Evolutionary conservation across 2,329 filamentous ascomycete species (phyloP).

Genomic region (Didymella sp.): DNA sequence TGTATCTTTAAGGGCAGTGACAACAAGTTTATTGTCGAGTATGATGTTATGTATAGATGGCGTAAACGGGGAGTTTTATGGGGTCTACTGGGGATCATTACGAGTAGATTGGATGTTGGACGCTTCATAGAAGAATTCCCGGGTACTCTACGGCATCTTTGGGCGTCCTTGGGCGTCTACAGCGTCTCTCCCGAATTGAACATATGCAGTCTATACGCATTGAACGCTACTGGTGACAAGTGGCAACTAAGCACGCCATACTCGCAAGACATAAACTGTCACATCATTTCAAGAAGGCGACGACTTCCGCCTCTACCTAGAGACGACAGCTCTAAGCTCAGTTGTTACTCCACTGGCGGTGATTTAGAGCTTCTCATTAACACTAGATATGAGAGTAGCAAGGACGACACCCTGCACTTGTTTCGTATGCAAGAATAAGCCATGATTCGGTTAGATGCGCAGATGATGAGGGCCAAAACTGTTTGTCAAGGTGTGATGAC

Average conservation of each 20-base stretch:
- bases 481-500: constrained; percentile 1
- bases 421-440: constrained; percentile 47
- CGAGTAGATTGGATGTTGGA: neutral
- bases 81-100: neutral
- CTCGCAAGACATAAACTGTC: constrained; percentile 9
- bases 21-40: neutral
- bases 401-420: neutral
- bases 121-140: neutral
- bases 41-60: neutral
- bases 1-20: constrained; percentile 1
- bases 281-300: constrained; percentile 7
- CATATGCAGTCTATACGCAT: neutral
- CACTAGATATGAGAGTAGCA: neutral
- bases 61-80: neutral
- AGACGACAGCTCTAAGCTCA: constrained; percentile 16
- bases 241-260: constrained; percentile 22
- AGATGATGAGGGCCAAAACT: no score
- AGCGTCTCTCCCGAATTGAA: neutral
- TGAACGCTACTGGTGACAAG: neutral
- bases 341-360: constrained; percentile 25
- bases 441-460: neutral
- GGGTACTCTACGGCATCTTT: neutral
- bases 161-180: neutral
- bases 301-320: constrained; percentile 5
- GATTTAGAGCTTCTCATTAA: neutral